Base-by-base conservation (phyloP, 345 rosid genomes). In the Populus deltoides region DNA sequence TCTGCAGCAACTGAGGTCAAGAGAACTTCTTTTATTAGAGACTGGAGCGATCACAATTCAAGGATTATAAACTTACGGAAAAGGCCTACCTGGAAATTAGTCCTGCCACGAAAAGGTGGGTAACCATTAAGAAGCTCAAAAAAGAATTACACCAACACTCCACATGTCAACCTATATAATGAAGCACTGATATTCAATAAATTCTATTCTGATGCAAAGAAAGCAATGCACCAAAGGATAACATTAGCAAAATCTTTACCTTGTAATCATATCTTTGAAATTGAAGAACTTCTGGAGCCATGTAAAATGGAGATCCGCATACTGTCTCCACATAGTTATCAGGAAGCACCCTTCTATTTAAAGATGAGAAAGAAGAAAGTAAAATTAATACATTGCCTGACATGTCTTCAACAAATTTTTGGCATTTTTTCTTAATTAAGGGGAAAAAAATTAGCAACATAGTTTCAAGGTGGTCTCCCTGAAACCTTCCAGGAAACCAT, bases 211-310 rank as follows among this genome's bases (percentile, higher is more conserved):
- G 59, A 59, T 51, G 6, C 24, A 25, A 59, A 59, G n/a, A 59
- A 59, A 20, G 10, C 65, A 59, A 7, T 59, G 65, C 9, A 20
- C 27, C 12, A 38, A 29, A 68, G 13, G 20, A 27, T 68, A 13
- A 35, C 35, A 59, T 35, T 24, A 63, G 27, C 68, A 77, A 15
- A 7, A 49, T 47, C 7, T 7, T 38, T 27, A 89, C 95, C 90
- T 91, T 93, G 65, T 84, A 87, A 83, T 91, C 89, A 76, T 91
- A 93, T 63, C 78, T 83, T 55, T 88, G 92, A 80, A 91, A 91
- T 75, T 86, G 89, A 75, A 92, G 92, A 85, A 91, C 90, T 79
- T 91, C 92, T 69, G 92, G 92, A 70, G 95, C 95, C 95, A 91
- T 90, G 80, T 89, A 91, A n/a, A 86, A 79, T 5, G 92, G 92